Conservation (phyloP, 495 filamentous ascomycete species). For the Halenospora varia region DNA sequence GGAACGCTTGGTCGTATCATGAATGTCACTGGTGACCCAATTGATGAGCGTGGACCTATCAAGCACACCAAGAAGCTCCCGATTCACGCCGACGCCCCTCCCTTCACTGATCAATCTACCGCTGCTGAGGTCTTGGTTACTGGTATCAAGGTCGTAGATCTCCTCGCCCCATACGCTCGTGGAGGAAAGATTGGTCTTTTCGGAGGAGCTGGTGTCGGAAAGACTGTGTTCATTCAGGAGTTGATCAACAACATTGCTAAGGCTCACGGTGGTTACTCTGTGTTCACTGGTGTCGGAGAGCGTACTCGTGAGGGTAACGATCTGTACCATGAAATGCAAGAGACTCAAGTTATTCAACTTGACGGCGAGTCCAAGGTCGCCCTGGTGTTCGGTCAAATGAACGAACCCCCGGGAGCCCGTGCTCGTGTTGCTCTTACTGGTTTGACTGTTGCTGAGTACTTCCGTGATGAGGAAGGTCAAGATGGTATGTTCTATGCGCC, state of each 20-base stretch:
- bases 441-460: constrained; percentile 88
- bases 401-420: constrained; percentile 99
- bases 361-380: constrained; percentile 99
- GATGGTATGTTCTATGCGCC: constrained; percentile 53
- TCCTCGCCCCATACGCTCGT: constrained; percentile 98
- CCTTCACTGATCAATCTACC: constrained; percentile 92
- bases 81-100: constrained; percentile 91
- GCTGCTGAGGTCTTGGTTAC: constrained; percentile 93
- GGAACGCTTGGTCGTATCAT: constrained; percentile 98
- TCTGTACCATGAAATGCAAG: constrained; percentile 99
- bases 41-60: constrained; percentile 98
- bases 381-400: constrained; percentile 99
- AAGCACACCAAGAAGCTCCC: constrained; percentile 81
- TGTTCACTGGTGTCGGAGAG: constrained; percentile 99
- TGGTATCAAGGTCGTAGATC: constrained; percentile 99
- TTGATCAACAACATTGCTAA: constrained; percentile 99
- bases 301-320: constrained; percentile 99
- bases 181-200: constrained; percentile 99
- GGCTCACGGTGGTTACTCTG: constrained; percentile 99
- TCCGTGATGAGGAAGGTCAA: constrained; percentile 97
- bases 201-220: constrained; percentile 99
- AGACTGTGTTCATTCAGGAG: constrained; percentile 99
- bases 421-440: constrained; percentile 98
- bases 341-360: constrained; percentile 98
- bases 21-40: constrained; percentile 99